Conservation (phyloP, 2,329 filamentous ascomycete species). For the Talaromyces sp. region DNA sequence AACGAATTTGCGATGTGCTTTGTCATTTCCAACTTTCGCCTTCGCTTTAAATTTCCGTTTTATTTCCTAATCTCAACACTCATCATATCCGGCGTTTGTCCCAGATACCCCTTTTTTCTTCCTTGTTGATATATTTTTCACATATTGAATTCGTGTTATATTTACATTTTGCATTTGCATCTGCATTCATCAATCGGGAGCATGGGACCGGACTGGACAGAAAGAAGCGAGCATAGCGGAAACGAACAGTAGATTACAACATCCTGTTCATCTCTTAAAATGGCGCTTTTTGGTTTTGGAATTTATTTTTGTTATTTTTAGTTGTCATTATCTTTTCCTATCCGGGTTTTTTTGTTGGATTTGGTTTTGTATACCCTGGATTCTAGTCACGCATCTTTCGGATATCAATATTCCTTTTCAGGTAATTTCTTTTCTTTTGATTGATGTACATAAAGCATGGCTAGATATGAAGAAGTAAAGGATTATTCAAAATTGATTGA, state of each 20-base stretch:
- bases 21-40: neutral
- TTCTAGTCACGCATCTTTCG: neutral
- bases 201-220: neutral
- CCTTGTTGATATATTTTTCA: neutral
- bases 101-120: neutral
- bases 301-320: neutral
- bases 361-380: neutral
- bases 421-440: neutral
- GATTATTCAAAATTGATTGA: neutral
- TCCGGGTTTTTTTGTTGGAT: neutral
- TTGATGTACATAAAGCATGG: neutral
- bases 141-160: neutral
- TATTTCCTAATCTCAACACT: neutral
- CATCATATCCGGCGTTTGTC: neutral
- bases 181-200: neutral
- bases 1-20: neutral
- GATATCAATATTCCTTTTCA: neutral
- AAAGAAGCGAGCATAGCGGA: neutral
- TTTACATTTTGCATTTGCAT: constrained; percentile 1
- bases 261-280: neutral
- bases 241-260: neutral
- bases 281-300: neutral
- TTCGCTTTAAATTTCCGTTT: neutral
- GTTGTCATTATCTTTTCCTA: neutral
- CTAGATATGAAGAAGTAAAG: neutral